phyloP scores from a whole-genome alignment of 768 basidiomycete species.

The Strobilomyces dryophilus region DNA sequence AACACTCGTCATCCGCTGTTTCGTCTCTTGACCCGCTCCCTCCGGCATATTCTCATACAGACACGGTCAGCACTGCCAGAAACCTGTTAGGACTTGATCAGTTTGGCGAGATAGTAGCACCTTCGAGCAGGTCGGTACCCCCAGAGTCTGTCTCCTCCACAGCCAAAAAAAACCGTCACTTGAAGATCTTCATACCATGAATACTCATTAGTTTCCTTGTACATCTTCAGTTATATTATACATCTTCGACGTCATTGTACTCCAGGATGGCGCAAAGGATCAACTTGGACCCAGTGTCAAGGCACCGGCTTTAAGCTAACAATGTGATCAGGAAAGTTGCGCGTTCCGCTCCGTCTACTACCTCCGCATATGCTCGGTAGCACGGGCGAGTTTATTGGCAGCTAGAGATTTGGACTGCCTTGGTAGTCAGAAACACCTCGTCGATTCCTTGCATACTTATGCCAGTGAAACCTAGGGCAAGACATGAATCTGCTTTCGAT shows the following conservation, averaged over 20 bases:
- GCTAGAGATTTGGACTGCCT: too few relatives aligned
- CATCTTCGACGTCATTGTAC: background rate
- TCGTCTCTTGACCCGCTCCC: background rate
- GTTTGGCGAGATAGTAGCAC: background rate
- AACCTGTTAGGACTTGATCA: background rate
- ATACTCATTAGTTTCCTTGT: background rate
- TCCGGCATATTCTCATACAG: conserved; percentile 7
- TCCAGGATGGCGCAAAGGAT: conserved; percentile 3
- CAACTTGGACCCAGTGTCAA: conserved; percentile 4
- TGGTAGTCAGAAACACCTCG: too few relatives aligned
- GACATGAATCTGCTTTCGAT: too few relatives aligned
- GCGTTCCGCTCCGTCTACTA: background rate
- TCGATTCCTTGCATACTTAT: too few relatives aligned
- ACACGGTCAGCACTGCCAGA: background rate
- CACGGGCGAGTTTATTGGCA: too few relatives aligned
- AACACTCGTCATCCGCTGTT: background rate
- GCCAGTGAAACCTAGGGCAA: too few relatives aligned
- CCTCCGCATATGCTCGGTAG: background rate
- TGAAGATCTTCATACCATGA: conserved; percentile 1
- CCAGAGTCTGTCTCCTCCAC: background rate
- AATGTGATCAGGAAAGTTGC: conserved; percentile 8
- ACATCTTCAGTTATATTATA: background rate
- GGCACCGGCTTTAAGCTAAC: conserved; percentile 2
- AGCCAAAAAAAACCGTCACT: background rate
- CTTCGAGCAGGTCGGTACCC: background rate